Evolutionary conservation across 495 filamentous ascomycete species (phyloP).

Genomic region (Penicillium tannophilum): DNA sequence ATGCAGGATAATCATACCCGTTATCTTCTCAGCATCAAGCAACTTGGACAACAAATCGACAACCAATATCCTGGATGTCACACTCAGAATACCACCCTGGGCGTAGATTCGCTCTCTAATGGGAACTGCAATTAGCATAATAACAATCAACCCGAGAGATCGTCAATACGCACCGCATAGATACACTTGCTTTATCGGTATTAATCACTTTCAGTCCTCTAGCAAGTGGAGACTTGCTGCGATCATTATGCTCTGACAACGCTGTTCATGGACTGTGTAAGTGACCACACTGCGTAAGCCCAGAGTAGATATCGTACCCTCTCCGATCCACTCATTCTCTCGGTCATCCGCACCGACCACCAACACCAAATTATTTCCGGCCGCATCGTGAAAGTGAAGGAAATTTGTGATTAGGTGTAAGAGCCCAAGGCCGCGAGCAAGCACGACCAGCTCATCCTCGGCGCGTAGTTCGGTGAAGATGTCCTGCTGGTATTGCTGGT

Average conservation of each 20-base stretch:
- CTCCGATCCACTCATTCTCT: constrained; percentile 93
- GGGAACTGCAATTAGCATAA: constrained; percentile 21
- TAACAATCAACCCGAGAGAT: not conserved
- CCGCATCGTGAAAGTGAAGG: constrained; percentile 93
- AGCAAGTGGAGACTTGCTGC: constrained; percentile 74
- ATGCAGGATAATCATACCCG: constrained; percentile 85
- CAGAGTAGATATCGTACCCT: constrained; percentile 46
- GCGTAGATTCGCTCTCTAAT: constrained; percentile 84
- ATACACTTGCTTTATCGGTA: constrained; percentile 88
- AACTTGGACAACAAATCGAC: constrained; percentile 85
- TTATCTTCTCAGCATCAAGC: constrained; percentile 80
- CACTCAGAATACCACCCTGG: constrained; percentile 88
- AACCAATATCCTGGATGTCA: constrained; percentile 92
- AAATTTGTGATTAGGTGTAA: constrained; percentile 90
- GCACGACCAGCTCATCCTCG: constrained; percentile 90
- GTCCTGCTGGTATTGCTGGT: constrained; percentile 80
- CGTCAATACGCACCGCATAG: constrained; percentile 53
- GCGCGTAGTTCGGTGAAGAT: constrained; percentile 86
- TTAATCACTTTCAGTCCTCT: constrained; percentile 89
- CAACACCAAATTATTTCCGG: constrained; percentile 88
- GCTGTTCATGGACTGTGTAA: constrained; percentile 44
- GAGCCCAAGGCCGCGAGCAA: constrained; percentile 89
- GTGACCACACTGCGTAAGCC: not conserved
- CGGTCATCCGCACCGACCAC: constrained; percentile 89
- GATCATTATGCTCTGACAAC: constrained; percentile 88